A percentile compares a stretch with the other conserved stretches of the same genome.
Evolutionary conservation across 2,329 filamentous ascomycete species (phyloP).

Genomic region (Hymenoscyphus infarciens): DNA sequence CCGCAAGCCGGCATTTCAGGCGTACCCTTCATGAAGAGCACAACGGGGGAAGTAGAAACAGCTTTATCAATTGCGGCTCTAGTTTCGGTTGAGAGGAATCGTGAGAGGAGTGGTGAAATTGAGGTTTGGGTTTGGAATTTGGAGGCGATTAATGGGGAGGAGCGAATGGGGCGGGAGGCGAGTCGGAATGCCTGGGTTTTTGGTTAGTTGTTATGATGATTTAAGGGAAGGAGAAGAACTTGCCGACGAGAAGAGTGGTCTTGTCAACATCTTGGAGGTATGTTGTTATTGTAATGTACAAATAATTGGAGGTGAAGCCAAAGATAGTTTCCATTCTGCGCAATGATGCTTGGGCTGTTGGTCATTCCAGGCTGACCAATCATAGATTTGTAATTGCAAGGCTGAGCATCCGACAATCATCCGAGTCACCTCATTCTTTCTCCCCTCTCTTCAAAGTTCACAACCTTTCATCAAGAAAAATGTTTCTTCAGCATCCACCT

Average conservation of each 20-base stretch:
- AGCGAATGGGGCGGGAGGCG: conserved; percentile 38
- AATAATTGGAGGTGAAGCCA: neutral
- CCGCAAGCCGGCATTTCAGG: conserved; percentile 95
- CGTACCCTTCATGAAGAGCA: conserved; percentile 99
- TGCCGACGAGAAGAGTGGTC: conserved; percentile 33
- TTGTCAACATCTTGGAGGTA: conserved; percentile 28
- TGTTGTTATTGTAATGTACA: conserved; percentile 1
- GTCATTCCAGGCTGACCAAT: conserved; percentile 31
- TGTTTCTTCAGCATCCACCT: conserved; percentile 3
- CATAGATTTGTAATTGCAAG: conserved; percentile 24
- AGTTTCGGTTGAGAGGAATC: conserved; percentile 77
- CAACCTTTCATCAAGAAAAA: neutral
- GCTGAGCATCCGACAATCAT: conserved; percentile 18
- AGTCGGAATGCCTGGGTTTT: conserved; percentile 42
- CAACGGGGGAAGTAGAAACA: conserved; percentile 81
- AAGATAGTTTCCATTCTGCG: conserved; percentile 1
- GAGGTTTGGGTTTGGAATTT: conserved; percentile 29
- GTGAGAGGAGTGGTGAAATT: conserved; percentile 35
- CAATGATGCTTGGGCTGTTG: conserved; percentile 9
- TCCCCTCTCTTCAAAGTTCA: neutral
- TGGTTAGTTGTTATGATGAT: conserved; percentile 15
- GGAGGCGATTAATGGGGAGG: conserved; percentile 20
- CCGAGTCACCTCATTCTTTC: neutral
- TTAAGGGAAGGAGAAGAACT: neutral
- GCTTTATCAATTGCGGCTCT: conserved; percentile 85